Percentiles rank a stretch among this genome's conserved stretches.
Evolutionary conservation across 306 rosid genomes (phyloP).

Genomic region (Hippophae gyantsensis): DNA sequence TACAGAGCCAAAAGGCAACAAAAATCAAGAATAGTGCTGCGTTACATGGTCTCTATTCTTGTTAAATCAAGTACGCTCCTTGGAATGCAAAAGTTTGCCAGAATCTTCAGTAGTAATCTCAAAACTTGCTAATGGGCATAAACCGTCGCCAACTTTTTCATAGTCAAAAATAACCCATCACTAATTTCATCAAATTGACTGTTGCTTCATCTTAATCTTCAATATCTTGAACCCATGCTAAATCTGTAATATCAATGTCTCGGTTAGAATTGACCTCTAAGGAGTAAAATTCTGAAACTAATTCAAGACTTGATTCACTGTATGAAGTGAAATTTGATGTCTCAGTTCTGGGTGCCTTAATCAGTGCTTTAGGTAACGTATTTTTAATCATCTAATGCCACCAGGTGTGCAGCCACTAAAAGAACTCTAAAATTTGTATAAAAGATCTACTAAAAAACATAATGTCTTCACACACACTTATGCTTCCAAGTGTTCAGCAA

Average conservation of each 20-base stretch:
- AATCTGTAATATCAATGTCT: conserved; percentile 36
- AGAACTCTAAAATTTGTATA: too few species aligned
- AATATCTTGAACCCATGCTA: conserved; percentile 88
- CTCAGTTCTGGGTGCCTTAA: too few species aligned
- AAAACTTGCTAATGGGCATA: conserved; percentile 19
- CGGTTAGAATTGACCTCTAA: neutral
- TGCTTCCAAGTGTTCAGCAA: too few species aligned
- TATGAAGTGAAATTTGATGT: too few species aligned
- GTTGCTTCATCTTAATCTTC: conserved; percentile 42
- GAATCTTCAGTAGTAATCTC: conserved; percentile 15
- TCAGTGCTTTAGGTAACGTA: too few species aligned
- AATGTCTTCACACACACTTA: too few species aligned
- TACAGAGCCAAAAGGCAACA: conserved; percentile 22
- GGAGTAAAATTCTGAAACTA: neutral
- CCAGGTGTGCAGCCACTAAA: too few species aligned
- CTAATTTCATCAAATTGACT: neutral
- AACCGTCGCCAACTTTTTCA: neutral
- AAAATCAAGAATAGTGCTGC: conserved; percentile 29
- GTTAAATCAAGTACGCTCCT: conserved; percentile 17
- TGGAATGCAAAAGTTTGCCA: conserved; percentile 17
- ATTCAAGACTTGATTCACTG: neutral
- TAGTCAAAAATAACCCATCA: too few species aligned
- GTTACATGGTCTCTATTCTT: conserved; percentile 27
- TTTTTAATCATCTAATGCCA: too few species aligned
- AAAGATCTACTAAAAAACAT: too few species aligned